Evolutionary conservation across 1,284 basidiomycete species (phyloP).

Genomic region (Malassezia psittaci): DNA sequence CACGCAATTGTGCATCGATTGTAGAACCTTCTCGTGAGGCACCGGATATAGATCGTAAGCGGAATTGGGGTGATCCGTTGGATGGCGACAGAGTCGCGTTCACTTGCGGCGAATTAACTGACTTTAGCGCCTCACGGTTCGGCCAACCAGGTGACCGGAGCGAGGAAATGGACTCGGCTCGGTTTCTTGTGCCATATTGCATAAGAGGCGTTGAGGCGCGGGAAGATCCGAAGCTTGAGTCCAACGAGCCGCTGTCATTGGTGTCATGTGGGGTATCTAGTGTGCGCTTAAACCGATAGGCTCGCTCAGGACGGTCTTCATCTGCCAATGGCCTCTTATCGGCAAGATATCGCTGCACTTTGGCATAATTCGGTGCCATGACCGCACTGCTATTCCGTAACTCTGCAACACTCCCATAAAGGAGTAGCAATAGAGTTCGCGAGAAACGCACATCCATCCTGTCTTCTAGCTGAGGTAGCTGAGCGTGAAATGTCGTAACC

Average conservation of each 20-base stretch:
- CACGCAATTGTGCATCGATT: slow-evolving; percentile 13
- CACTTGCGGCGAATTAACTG: background rate
- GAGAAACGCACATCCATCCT: slow-evolving; percentile 78
- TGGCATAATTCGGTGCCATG: slow-evolving; percentile 64
- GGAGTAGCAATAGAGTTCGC: slow-evolving; percentile 71
- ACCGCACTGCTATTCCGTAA: slow-evolving; percentile 73
- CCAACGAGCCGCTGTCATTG: background rate
- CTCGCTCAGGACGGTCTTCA: background rate
- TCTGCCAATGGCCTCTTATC: background rate
- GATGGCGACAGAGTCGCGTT: background rate
- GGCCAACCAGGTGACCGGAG: background rate
- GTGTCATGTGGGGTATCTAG: background rate
- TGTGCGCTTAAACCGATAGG: background rate
- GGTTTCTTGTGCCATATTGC: slow-evolving; percentile 9
- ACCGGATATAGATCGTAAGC: background rate
- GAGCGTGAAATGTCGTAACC: slow-evolving; percentile 67
- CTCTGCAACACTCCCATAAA: slow-evolving; percentile 84
- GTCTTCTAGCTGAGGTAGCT: slow-evolving; percentile 60
- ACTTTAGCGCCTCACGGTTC: background rate
- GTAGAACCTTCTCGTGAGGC: background rate
- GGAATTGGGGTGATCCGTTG: background rate
- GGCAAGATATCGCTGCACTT: slow-evolving; percentile 51
- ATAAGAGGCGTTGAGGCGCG: background rate
- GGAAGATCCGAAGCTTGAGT: background rate
- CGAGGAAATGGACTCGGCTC: background rate